These are phyloP conservation scores for Balamuthia mandrillaris DNA, from an alignment of 208 protist genomes.

Conservation along the genomic window DNA sequence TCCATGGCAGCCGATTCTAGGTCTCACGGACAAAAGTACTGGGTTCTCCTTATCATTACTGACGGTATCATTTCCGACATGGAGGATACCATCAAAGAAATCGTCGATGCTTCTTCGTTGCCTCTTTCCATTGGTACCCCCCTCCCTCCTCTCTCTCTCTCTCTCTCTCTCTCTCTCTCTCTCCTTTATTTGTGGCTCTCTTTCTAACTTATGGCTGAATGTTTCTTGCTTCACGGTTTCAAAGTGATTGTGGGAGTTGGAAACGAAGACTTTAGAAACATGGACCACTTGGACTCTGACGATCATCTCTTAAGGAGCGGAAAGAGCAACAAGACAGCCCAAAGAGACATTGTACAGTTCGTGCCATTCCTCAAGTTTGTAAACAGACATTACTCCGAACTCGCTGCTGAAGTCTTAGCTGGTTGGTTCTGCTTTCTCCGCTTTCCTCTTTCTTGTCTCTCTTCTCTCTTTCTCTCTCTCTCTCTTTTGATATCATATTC, in stretches of 20 bases:
- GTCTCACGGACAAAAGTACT: not conserved
- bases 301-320: not conserved
- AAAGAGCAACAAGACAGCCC: not conserved
- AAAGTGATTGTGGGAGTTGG: conserved; percentile 36
- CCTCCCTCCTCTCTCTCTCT: not conserved
- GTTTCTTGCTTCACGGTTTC: too few relatives aligned
- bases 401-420: not conserved
- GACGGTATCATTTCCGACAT: conserved; percentile 22
- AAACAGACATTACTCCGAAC: conserved; percentile 37
- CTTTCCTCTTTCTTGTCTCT: not conserved
- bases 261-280: not conserved
- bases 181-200: not conserved
- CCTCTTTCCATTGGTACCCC: not conserved
- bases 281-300: conserved; percentile 31
- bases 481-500: not conserved
- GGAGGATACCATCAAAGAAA: not conserved
- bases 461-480: not conserved
- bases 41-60: conserved; percentile 1
- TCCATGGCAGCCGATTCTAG: not conserved
- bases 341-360: conserved; percentile 76
- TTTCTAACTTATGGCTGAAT: not conserved
- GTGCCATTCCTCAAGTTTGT: conserved; percentile 70
- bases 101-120: not conserved
- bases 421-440: not conserved
- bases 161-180: not conserved